Percentiles rank a stretch among this genome's conserved stretches.
Evolutionary conservation across 441 rosid species (phyloP).

Genomic region (Bocquillonia castaneifolia): DNA sequence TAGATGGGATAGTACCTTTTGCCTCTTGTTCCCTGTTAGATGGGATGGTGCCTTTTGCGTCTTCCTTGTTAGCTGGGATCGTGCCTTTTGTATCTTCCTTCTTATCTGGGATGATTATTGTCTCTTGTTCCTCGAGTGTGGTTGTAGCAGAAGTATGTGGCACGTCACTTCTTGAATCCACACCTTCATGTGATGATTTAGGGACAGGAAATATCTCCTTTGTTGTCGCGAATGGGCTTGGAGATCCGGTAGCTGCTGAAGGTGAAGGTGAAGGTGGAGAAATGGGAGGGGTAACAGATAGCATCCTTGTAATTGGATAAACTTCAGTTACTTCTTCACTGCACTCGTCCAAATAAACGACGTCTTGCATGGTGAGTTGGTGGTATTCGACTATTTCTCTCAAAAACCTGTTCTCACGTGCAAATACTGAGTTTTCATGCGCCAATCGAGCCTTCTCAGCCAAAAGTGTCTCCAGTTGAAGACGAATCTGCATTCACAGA

Average conservation of each 20-base stretch:
- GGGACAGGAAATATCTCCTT: constrained; percentile 35
- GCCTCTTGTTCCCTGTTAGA: constrained; percentile 16
- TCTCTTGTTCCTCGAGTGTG: constrained; percentile 20
- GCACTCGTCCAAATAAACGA: constrained; percentile 73
- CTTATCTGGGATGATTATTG: not conserved
- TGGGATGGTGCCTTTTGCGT: constrained; percentile 18
- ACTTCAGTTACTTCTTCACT: constrained; percentile 75
- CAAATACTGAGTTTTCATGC: constrained; percentile 66
- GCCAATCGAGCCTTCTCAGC: constrained; percentile 93
- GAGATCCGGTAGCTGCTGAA: constrained; percentile 29
- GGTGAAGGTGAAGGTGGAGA: constrained; percentile 48
- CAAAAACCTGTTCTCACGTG: constrained; percentile 76
- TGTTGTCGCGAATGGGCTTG: constrained; percentile 16
- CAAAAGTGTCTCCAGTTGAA: constrained; percentile 82
- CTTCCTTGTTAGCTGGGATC: not conserved
- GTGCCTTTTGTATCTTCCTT: constrained; percentile 16
- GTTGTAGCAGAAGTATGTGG: constrained; percentile 22
- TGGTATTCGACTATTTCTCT: constrained; percentile 94
- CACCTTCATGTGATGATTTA: constrained; percentile 23
- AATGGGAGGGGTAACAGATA: constrained; percentile 46
- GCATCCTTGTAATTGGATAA: constrained; percentile 48
- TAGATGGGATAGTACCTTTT: too few species aligned
- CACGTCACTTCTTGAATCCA: constrained; percentile 26
- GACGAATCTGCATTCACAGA: constrained; percentile 57
- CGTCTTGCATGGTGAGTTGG: constrained; percentile 87